A percentile compares a stretch with the other conserved stretches of the same genome.
phyloP scores from a whole-genome alignment of 2,329 filamentous ascomycete genomes.

The Botrytis aclada region DNA sequence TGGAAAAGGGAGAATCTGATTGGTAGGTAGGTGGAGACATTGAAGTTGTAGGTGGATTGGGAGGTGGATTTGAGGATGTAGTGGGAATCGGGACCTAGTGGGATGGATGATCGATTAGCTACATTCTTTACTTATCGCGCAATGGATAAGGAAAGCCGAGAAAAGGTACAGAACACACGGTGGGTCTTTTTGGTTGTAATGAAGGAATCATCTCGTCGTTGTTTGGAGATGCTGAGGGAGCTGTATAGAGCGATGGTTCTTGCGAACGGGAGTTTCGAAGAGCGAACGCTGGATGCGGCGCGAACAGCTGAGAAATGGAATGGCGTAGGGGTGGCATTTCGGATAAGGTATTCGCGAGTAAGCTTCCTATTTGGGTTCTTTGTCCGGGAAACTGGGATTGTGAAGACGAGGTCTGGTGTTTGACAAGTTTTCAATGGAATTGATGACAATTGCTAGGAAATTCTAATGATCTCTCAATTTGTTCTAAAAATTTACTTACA shows the following conservation, averaged over 20 bases:
- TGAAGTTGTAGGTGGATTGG: not conserved
- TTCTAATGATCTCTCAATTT: not conserved
- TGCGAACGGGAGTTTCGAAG: not conserved
- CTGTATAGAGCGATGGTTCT: not conserved
- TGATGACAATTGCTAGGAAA: not conserved
- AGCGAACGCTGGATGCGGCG: constrained; percentile 22
- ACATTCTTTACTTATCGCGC: not conserved
- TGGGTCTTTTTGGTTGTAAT: constrained; percentile 25
- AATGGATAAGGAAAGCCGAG: not conserved
- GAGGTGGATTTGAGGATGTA: constrained; percentile 10
- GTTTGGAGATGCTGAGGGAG: not conserved
- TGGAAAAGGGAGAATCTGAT: not conserved
- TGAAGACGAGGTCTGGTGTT: not conserved
- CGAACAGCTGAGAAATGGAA: constrained; percentile 27
- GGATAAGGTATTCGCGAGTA: not conserved
- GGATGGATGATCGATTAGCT: not conserved
- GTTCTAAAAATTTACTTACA: not conserved
- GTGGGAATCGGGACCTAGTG: constrained; percentile 1
- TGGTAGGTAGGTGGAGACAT: constrained; percentile 8
- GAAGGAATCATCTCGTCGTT: constrained; percentile 1
- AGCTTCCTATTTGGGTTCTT: constrained; percentile 1
- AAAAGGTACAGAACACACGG: constrained; percentile 16
- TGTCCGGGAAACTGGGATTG: not conserved
- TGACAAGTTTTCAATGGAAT: not conserved
- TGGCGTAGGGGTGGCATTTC: constrained; percentile 19